These are phyloP conservation scores for Fusarium sublunatum DNA, from an alignment of 2,329 filamentous ascomycete genomes.

Conservation along the genomic window DNA sequence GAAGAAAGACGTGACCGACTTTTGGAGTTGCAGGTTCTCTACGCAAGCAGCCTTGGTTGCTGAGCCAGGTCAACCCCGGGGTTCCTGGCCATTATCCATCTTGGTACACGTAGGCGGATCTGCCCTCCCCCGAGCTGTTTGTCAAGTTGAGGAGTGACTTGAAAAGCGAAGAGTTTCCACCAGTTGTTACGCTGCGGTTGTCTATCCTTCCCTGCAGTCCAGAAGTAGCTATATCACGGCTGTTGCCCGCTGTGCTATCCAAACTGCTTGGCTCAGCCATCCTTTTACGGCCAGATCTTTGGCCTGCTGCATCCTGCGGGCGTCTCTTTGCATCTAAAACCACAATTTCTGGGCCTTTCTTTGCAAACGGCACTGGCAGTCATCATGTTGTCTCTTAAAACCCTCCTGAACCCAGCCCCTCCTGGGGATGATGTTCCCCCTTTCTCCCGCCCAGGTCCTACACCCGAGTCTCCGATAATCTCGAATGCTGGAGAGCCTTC, in stretches of 20 bases:
- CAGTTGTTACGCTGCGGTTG: slow-evolving; percentile 34
- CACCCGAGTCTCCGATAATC: slow-evolving; percentile 33
- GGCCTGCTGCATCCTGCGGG: slow-evolving; percentile 21
- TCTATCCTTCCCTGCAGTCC: slow-evolving; percentile 43
- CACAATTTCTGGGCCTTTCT: background rate
- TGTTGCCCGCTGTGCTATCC: slow-evolving; percentile 43
- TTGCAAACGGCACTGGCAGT: slow-evolving; percentile 31
- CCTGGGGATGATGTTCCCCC: slow-evolving; percentile 52
- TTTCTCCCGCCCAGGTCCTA: slow-evolving; percentile 54
- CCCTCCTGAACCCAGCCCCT: slow-evolving; percentile 72
- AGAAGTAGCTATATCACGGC: slow-evolving; percentile 46
- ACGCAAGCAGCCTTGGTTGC: slow-evolving; percentile 27
- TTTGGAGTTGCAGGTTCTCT: slow-evolving; percentile 37
- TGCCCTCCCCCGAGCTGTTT: slow-evolving; percentile 43
- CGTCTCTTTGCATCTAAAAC: slow-evolving; percentile 10
- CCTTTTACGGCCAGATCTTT: slow-evolving; percentile 22
- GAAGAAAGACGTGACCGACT: slow-evolving; percentile 39
- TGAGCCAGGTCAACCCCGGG: slow-evolving; percentile 28
- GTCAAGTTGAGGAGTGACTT: slow-evolving; percentile 43
- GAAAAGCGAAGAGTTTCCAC: slow-evolving; percentile 38
- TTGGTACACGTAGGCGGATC: slow-evolving; percentile 32
- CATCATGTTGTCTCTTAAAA: slow-evolving; percentile 72
- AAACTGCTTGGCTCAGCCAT: slow-evolving; percentile 39
- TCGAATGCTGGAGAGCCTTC: slow-evolving; percentile 22
- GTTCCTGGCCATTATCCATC: slow-evolving; percentile 38